Evolutionary conservation across 768 basidiomycete genomes (phyloP).

Genomic region (Tricholoma bakamatsutake): DNA sequence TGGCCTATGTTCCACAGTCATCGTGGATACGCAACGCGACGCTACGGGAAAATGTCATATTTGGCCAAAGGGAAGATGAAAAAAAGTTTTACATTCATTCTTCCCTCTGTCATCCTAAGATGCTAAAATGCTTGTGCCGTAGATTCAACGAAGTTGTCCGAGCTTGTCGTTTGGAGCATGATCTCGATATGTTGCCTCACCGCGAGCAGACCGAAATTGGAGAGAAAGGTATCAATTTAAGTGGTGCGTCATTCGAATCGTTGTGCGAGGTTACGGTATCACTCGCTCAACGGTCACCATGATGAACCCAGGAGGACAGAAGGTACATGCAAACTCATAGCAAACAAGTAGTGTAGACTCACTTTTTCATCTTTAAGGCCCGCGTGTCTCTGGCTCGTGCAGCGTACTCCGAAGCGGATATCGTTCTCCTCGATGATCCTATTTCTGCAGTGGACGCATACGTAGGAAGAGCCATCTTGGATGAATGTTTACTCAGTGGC

Average conservation of each 20-base stretch:
- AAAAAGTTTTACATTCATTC: constrained; percentile 40
- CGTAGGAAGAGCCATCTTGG: constrained; percentile 61
- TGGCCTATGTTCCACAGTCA: constrained; percentile 55
- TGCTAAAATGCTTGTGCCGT: neutral
- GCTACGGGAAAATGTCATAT: constrained; percentile 67
- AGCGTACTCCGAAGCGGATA: constrained; percentile 65
- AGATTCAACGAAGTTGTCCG: constrained; percentile 53
- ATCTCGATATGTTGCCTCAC: constrained; percentile 65
- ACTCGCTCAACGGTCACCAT: neutral
- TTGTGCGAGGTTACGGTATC: neutral
- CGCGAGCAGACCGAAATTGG: constrained; percentile 70
- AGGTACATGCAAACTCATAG: constrained; percentile 16
- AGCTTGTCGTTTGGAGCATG: constrained; percentile 65
- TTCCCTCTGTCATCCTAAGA: constrained; percentile 17
- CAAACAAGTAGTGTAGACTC: constrained; percentile 15
- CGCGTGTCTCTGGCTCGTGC: constrained; percentile 72
- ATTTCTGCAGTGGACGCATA: constrained; percentile 76
- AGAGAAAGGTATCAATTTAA: constrained; percentile 70
- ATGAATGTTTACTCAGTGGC: constrained; percentile 51
- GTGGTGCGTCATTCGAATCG: constrained; percentile 27
- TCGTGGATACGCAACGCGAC: constrained; percentile 67
- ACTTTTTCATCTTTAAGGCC: constrained; percentile 36
- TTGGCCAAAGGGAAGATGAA: constrained; percentile 62
- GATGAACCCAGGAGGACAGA: constrained; percentile 28
- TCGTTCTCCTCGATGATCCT: constrained; percentile 81